Evolutionary conservation across 2,329 filamentous ascomycete genomes (phyloP), one percentile per base, ranked within the genome.

Genomic region (Ophiostoma sp.): DNA sequence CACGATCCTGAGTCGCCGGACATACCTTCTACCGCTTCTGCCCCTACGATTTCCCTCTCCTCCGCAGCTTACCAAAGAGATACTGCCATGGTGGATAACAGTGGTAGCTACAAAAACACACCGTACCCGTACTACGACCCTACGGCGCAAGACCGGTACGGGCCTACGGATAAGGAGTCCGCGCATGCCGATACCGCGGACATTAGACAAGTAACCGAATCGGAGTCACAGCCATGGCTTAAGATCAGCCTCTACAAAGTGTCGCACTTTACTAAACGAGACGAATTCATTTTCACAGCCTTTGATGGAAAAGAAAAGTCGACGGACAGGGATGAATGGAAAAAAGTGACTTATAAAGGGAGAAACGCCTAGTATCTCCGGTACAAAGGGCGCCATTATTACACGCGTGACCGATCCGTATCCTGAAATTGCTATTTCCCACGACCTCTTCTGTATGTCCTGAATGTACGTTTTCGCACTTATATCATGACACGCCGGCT

Each of bases 271-370:
- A 65, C 63, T 27, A 65, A 41, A 38, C 63, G 63, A 65, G 63
- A 65, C 45, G 63, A 65, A 47, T 65, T 4, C 42, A 65, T 42
- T 9, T 65, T 65, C 63, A 65, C 41, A 65, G 45, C 63, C 63
- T n/a, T 65, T 11, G 63, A 65, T 47, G 63, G 63, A 47, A 65
- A 65, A 47, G 6, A 18, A 8, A 65, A 47, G 63, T 65, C 63
- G 14, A 65, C 63, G 63, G 63, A 65, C 41, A 65, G 63, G 42
- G 63, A 65, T 47, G 63, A 65, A 45, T 65, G 63, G 63, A 42
- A 16, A 36, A 65, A 65, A 36, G 40, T 12, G 40, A 36, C 44
- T 45, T 65, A 65, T 27, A 65, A 47, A 47, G 63, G 63, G 63
- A 65, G 49, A 65, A 65, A n/a, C 44, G 64, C 44, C n/a, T 66